Conservation (phyloP, 2,329 filamentous ascomycete genomes). For the Aspergillus fructus region DNA sequence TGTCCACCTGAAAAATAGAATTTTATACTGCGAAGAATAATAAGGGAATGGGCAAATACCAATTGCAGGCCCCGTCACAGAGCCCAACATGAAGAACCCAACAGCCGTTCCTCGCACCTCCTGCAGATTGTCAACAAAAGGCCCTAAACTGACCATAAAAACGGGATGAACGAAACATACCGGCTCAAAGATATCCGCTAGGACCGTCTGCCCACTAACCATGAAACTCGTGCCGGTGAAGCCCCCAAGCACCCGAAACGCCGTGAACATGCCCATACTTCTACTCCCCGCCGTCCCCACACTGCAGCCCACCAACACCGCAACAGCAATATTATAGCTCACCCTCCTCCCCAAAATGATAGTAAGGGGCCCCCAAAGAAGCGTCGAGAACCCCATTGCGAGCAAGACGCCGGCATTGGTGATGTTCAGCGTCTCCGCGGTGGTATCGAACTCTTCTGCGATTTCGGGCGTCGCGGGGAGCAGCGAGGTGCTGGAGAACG, state of each 20-base stretch:
- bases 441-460: conserved; percentile 37
- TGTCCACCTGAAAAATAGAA: neutral
- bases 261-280: conserved; percentile 36
- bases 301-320: conserved; percentile 32
- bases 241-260: conserved; percentile 35
- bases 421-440: conserved; percentile 34
- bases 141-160: no score
- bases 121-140: conserved; percentile 16
- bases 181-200: conserved; percentile 41
- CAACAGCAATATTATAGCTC: conserved; percentile 36
- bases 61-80: conserved; percentile 44
- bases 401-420: conserved; percentile 39
- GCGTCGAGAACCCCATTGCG: conserved; percentile 39
- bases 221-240: conserved; percentile 41
- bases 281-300: conserved; percentile 32
- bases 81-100: conserved; percentile 46
- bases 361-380: conserved; percentile 37
- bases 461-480: conserved; percentile 43
- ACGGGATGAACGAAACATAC: conserved; percentile 19
- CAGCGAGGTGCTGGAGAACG: conserved; percentile 45
- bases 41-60: conserved; percentile 24
- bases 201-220: conserved; percentile 40
- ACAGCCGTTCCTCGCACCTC: conserved; percentile 44
- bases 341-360: conserved; percentile 30
- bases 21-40: neutral